These are phyloP conservation scores for Botrytis hyacinthi DNA, from an alignment of 2,329 filamentous ascomycete species.

Conservation along the genomic window DNA sequence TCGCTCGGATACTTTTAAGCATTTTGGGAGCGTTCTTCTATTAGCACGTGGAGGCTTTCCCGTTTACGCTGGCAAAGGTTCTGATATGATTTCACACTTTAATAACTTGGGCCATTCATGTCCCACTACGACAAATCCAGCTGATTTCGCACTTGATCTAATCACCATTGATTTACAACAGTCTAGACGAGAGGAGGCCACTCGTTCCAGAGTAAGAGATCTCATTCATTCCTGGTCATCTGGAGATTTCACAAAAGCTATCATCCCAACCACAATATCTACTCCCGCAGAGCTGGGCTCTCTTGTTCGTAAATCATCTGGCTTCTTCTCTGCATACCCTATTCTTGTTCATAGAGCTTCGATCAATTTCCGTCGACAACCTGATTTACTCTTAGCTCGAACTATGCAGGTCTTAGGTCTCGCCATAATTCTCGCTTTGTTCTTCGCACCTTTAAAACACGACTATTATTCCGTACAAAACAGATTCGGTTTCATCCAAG, in stretches of 20 bases:
- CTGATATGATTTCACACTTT: constrained; percentile 66
- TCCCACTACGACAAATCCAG: constrained; percentile 69
- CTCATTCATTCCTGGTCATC: constrained; percentile 59
- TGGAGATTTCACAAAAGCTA: constrained; percentile 28
- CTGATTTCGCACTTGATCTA: constrained; percentile 74
- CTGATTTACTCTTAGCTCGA: constrained; percentile 60
- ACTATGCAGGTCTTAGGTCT: constrained; percentile 66
- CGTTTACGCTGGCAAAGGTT: constrained; percentile 64
- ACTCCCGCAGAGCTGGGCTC: constrained; percentile 71
- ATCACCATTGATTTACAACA: constrained; percentile 74
- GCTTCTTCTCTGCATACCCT: constrained; percentile 62
- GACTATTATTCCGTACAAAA: constrained; percentile 71
- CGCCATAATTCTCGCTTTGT: constrained; percentile 61
- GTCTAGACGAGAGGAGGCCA: constrained; percentile 59
- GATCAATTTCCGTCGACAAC: constrained; percentile 68
- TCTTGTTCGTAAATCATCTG: constrained; percentile 60
- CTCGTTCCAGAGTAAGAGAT: constrained; percentile 57
- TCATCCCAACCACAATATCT: constrained; percentile 41
- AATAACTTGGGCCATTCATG: constrained; percentile 59
- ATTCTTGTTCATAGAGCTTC: constrained; percentile 64
- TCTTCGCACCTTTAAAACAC: constrained; percentile 68
- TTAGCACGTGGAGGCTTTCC: constrained; percentile 67
- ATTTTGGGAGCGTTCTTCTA: constrained; percentile 70
- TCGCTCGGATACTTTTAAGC: constrained; percentile 67
- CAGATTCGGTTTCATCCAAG: constrained; percentile 70